phyloP scores from a whole-genome alignment of 192 early-diverging fungal species.

The Mortierella hygrophila region DNA sequence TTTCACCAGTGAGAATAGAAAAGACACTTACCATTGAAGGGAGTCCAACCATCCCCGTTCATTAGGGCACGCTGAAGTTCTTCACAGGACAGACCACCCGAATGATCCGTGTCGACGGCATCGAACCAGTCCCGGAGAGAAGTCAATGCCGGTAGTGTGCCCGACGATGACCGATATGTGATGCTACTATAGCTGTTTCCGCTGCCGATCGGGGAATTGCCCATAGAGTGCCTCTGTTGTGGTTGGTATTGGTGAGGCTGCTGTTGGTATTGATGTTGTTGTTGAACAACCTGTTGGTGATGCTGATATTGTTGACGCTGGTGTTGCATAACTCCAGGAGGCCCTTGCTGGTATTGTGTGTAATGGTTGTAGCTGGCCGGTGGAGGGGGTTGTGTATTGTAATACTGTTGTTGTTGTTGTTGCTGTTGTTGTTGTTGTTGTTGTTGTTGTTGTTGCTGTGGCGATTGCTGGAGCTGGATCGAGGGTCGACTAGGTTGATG shows the following conservation, averaged over 20 bases:
- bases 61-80: slow-evolving; percentile 73
- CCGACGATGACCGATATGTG: background rate
- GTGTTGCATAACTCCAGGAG: slow-evolving; percentile 11
- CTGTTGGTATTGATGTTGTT: slow-evolving; percentile 23
- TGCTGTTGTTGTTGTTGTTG: slow-evolving; percentile 16
- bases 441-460: background rate
- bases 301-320: slow-evolving; percentile 44
- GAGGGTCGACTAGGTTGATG: background rate
- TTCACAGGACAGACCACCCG: slow-evolving; percentile 64
- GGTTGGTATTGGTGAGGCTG: background rate
- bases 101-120: slow-evolving; percentile 64
- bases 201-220: background rate
- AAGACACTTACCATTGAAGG: slow-evolving; percentile 63
- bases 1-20: no score
- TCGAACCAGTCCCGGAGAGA: slow-evolving; percentile 56
- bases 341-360: slow-evolving; percentile 30
- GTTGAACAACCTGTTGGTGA: slow-evolving; percentile 13
- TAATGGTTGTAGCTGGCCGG: slow-evolving; percentile 38
- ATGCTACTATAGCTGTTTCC: background rate
- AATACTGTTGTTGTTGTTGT: slow-evolving; percentile 16
- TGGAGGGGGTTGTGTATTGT: background rate
- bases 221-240: background rate
- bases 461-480: background rate
- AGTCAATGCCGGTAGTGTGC: slow-evolving; percentile 17
- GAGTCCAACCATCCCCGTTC: slow-evolving; percentile 72